Evolutionary conservation across 495 filamentous ascomycete genomes (phyloP).

Genomic region (Daldinia concentrica): DNA sequence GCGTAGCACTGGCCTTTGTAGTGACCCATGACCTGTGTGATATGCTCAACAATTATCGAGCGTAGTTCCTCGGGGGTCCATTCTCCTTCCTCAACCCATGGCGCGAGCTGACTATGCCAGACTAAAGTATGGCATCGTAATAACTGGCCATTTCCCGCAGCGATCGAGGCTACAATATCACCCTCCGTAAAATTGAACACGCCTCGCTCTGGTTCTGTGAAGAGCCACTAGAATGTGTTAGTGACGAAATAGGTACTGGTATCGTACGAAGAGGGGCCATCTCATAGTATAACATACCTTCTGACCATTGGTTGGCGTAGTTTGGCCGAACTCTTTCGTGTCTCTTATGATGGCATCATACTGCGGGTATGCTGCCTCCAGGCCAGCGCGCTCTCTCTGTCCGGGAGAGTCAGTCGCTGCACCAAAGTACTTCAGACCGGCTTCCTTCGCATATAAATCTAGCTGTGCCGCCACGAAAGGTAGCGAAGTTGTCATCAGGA

Average conservation of each 20-base stretch:
- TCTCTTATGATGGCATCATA: conserved; percentile 60
- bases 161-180: conserved; percentile 61
- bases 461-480: conserved; percentile 51
- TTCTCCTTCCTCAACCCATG: conserved; percentile 48
- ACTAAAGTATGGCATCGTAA: conserved; percentile 70
- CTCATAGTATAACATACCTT: conserved; percentile 14
- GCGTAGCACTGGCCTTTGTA: conserved; percentile 57
- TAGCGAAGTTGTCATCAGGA: conserved; percentile 15
- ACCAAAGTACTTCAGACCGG: conserved; percentile 67
- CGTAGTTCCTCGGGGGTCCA: conserved; percentile 65
- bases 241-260: background rate
- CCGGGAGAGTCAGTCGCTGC: conserved; percentile 58
- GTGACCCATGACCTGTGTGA: conserved; percentile 59
- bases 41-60: conserved; percentile 61
- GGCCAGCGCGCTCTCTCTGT: conserved; percentile 47
- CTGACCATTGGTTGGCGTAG: too few relatives aligned
- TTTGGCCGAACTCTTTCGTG: conserved; percentile 64
- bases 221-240: conserved; percentile 50
- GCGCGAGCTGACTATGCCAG: conserved; percentile 66
- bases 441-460: conserved; percentile 61
- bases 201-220: conserved; percentile 50
- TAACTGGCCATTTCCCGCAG: conserved; percentile 62
- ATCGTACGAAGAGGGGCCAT: background rate
- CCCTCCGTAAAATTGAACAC: conserved; percentile 62
- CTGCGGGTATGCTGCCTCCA: conserved; percentile 58